phyloP scores from a whole-genome alignment of 441 rosid species.

The Rhodomyrtus psidioides region DNA sequence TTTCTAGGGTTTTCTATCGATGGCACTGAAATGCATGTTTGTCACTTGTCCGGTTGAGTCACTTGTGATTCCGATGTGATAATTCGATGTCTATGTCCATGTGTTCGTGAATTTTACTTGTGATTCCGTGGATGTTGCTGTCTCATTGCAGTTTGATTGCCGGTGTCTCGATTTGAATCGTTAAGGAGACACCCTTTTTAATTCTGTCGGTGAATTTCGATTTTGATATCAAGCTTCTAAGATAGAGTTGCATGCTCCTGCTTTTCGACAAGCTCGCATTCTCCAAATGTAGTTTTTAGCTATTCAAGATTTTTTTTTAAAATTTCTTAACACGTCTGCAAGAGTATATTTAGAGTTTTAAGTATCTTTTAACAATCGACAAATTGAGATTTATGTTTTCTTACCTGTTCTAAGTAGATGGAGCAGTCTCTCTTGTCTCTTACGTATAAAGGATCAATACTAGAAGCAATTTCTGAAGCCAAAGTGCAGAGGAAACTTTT shows the following conservation, averaged over 20 bases:
- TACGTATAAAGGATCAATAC: constrained; percentile 51
- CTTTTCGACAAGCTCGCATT: background rate
- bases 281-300: background rate
- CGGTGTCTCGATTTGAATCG: background rate
- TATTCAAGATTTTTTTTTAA: background rate
- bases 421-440: constrained; percentile 47
- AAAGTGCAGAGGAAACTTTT: constrained; percentile 67
- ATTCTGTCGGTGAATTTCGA: background rate
- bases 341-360: background rate
- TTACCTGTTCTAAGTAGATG: constrained; percentile 32
- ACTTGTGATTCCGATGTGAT: background rate
- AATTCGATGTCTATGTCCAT: background rate
- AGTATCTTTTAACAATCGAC: background rate
- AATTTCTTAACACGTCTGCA: background rate
- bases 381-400: background rate
- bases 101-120: background rate
- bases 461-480: constrained; percentile 65
- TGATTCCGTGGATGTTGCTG: background rate
- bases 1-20: no score
- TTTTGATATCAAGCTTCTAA: background rate
- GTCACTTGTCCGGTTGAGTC: background rate
- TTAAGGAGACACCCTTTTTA: background rate
- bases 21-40: background rate
- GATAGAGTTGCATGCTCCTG: background rate
- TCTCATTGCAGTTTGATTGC: background rate